Evolutionary conservation across 306 rosid species (phyloP).

Genomic region (Gleditsia sinensis): DNA sequence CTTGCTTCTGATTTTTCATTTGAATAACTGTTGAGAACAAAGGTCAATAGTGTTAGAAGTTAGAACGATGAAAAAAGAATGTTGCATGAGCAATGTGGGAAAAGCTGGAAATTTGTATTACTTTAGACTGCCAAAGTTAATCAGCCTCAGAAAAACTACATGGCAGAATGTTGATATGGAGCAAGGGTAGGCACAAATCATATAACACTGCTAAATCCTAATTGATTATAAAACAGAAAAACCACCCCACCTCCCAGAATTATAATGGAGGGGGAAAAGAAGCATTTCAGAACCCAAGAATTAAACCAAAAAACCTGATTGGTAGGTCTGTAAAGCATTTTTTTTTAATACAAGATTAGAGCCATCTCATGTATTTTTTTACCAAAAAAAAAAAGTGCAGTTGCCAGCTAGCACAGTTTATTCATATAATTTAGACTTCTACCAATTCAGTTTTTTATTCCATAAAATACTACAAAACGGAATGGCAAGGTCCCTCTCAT

Average conservation of each 20-base stretch:
- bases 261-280: background rate
- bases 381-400: background rate
- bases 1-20: conserved; percentile 91
- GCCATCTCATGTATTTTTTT: background rate
- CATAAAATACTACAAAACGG: background rate
- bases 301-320: background rate
- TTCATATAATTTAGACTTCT: background rate
- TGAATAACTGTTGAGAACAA: conserved; percentile 63
- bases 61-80: conserved; percentile 28
- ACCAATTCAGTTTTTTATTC: background rate
- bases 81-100: conserved; percentile 11
- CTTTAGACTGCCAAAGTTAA: conserved; percentile 4
- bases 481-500: background rate
- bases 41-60: conserved; percentile 45
- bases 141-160: background rate
- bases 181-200: background rate
- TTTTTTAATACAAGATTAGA: background rate
- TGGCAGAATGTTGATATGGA: background rate
- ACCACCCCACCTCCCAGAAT: background rate
- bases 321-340: background rate
- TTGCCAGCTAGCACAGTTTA: background rate
- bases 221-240: background rate
- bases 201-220: background rate
- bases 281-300: background rate
- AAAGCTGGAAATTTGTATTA: background rate